A percentile compares a stretch with the other conserved stretches of the same genome.
These are phyloP conservation scores for Phytophthora europaea DNA, from an alignment of 352 stramenopile genomes.

Conservation along the genomic window DNA sequence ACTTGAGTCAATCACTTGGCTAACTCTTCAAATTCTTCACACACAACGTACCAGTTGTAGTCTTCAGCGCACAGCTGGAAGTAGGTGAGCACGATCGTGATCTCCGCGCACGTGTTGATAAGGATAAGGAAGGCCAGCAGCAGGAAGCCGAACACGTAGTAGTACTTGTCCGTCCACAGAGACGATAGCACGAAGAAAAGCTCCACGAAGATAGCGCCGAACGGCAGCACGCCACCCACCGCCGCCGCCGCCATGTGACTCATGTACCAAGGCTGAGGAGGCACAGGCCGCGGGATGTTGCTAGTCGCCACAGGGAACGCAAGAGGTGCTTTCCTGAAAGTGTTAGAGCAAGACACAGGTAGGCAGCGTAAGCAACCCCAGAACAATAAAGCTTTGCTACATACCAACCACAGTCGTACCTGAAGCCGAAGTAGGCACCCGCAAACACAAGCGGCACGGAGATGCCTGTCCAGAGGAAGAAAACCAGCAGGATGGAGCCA, in stretches of 20 bases:
- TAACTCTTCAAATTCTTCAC: not conserved
- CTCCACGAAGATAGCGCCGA: slow-evolving; percentile 99
- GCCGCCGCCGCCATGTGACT: slow-evolving; percentile 92
- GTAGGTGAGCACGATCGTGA: slow-evolving; percentile 99
- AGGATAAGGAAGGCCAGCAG: slow-evolving; percentile 99
- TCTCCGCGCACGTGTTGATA: slow-evolving; percentile 98
- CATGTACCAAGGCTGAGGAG: slow-evolving; percentile 99
- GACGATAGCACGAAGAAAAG: slow-evolving; percentile 99
- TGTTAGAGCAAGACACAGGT: not conserved
- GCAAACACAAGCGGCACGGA: slow-evolving; percentile 99
- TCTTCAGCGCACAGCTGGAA: slow-evolving; percentile 99
- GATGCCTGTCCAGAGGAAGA: slow-evolving; percentile 99
- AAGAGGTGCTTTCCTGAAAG: slow-evolving; percentile 80
- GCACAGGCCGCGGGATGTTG: slow-evolving; percentile 98
- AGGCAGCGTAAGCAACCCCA: slow-evolving; percentile 3
- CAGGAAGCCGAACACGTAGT: slow-evolving; percentile 99
- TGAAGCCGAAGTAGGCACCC: slow-evolving; percentile 99
- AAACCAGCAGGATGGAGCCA: slow-evolving; percentile 97
- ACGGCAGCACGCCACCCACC: slow-evolving; percentile 98
- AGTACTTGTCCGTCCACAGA: slow-evolving; percentile 99
- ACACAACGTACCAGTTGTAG: slow-evolving; percentile 97
- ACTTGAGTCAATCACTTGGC: not conserved
- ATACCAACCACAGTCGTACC: slow-evolving; percentile 59
- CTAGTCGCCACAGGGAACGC: slow-evolving; percentile 98
- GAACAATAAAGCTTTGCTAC: not conserved